Evolutionary conservation across 495 filamentous ascomycete species (phyloP), one percentile per base, ranked within the genome.

Genomic region (Poronia punctata): DNA sequence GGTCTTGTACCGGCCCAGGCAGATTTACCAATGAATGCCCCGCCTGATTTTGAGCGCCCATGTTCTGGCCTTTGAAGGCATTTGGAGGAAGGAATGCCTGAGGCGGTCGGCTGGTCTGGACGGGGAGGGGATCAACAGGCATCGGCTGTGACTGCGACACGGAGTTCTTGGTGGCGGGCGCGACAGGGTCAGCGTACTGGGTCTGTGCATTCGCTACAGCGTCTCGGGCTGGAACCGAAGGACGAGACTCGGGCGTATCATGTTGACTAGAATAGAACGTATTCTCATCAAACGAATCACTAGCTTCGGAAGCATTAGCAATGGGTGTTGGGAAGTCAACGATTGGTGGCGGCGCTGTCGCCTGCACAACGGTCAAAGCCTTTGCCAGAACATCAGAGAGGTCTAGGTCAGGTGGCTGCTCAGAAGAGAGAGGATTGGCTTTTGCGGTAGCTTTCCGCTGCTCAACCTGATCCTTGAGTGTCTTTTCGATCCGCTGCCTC

Each of bases 211-310:
- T 70, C 45, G 67, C 70, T 11, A 65, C 46, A 36, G 65, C 57
- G 43, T 59, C 56, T 24, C 59, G 68, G 12, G 61, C 40, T 31
- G 65, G 65, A 11, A 66, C 61, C 7, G 62, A 54, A 38, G 57
- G 55, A 32, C 54, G 61, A 2, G 61, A 61, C 27, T 69, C 62
- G 24, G 72, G 71, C 0, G 71, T 73, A 40, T 70, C 68, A 57
- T 67, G 61, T 65, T 79, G 81, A 69, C 87, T 94, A 32, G 88
- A 94, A 66, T 96, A 95, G 62, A 92, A 90, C n/a, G 86, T 88
- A 49, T 92, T 88, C 53, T 90, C 82, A 62, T 95, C 88, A 62
- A 87, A 84, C 8, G 86, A 89, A 54, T 88, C 86, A 70, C 73
- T 82, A 46, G 74, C 66, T 46, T 74, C 70, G 60, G 71, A 64